These are phyloP conservation scores for Neocatenulostroma microsporum DNA, from an alignment of 2,329 filamentous ascomycete genomes.

Conservation along the genomic window DNA sequence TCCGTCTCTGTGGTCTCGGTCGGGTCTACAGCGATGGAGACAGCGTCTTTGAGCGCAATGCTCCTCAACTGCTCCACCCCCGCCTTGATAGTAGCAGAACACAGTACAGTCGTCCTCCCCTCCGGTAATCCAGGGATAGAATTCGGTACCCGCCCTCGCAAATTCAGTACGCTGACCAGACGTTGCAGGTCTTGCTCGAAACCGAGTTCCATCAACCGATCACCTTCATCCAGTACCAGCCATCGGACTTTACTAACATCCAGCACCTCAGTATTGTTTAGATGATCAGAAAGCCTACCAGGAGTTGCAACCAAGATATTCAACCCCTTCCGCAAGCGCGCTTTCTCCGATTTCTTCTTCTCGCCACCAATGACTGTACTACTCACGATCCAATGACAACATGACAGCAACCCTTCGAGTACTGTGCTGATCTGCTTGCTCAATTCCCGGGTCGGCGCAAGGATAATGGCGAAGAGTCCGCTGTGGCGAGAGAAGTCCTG, in stretches of 20 bases:
- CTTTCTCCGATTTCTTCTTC: conserved; percentile 78
- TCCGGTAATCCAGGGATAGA: conserved; percentile 61
- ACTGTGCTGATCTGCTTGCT: conserved; percentile 90
- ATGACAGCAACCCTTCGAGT: conserved; percentile 75
- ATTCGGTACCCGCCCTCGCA: conserved; percentile 52
- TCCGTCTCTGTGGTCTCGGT: conserved; percentile 40
- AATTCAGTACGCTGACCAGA: conserved; percentile 71
- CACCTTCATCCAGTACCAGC: conserved; percentile 91
- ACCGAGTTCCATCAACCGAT: conserved; percentile 95
- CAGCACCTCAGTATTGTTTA: conserved; percentile 84
- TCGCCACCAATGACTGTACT: conserved; percentile 72
- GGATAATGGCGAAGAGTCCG: conserved; percentile 85
- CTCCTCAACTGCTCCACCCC: conserved; percentile 89
- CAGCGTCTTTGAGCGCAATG: conserved; percentile 87
- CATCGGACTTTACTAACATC: conserved; percentile 85
- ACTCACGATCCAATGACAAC: conserved; percentile 87
- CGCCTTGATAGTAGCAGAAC: conserved; percentile 97
- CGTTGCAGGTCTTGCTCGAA: conserved; percentile 91
- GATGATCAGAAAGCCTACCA: conserved; percentile 80
- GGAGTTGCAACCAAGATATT: conserved; percentile 96
- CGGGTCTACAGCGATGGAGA: conserved; percentile 68
- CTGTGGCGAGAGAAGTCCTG: conserved; percentile 66
- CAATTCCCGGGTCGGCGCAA: conserved; percentile 87
- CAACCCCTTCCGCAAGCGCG: conserved; percentile 83
- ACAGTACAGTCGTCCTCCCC: conserved; percentile 77